Evolutionary conservation across 2,329 filamentous ascomycete genomes (phyloP).

Genomic region (Hymenoscyphus linearis): DNA sequence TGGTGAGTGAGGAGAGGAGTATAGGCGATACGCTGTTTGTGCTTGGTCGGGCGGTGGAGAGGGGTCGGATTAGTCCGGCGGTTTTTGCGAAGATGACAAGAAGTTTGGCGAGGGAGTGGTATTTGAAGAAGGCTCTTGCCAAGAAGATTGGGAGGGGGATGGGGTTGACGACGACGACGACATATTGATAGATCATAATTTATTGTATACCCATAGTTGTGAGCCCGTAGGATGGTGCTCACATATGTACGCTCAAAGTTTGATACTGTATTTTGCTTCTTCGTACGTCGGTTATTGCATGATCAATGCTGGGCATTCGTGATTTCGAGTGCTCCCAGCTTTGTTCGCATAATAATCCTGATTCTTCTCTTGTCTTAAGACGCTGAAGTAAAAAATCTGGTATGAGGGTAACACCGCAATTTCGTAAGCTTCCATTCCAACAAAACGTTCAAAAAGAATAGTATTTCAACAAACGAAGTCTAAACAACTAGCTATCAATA

Average conservation of each 20-base stretch:
- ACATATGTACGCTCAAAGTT: background rate
- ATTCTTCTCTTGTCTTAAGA: too few species aligned
- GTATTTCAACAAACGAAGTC: background rate
- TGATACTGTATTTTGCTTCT: background rate
- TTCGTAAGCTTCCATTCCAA: background rate
- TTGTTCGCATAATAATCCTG: background rate
- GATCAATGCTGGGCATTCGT: background rate
- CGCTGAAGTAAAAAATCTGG: too few species aligned
- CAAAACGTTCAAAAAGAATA: background rate
- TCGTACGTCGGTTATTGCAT: background rate
- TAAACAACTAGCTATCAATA: background rate
- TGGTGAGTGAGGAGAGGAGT: slow-evolving; percentile 83
- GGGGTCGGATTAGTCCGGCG: slow-evolving; percentile 63
- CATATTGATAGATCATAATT: slow-evolving; percentile 10
- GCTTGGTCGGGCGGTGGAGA: slow-evolving; percentile 68
- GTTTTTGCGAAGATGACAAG: slow-evolving; percentile 76
- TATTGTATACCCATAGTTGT: background rate
- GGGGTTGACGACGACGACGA: slow-evolving; percentile 51
- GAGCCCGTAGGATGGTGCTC: background rate
- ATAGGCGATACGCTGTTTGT: slow-evolving; percentile 84
- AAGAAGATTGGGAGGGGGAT: slow-evolving; percentile 73
- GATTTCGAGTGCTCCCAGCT: background rate
- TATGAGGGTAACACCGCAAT: background rate
- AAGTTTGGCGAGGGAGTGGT: slow-evolving; percentile 72
- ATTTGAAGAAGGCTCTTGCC: slow-evolving; percentile 74